Evolutionary conservation across 1,284 basidiomycete genomes (phyloP), one percentile per base, ranked within the genome.

Genomic region (Gyrodon tennesseensis): DNA sequence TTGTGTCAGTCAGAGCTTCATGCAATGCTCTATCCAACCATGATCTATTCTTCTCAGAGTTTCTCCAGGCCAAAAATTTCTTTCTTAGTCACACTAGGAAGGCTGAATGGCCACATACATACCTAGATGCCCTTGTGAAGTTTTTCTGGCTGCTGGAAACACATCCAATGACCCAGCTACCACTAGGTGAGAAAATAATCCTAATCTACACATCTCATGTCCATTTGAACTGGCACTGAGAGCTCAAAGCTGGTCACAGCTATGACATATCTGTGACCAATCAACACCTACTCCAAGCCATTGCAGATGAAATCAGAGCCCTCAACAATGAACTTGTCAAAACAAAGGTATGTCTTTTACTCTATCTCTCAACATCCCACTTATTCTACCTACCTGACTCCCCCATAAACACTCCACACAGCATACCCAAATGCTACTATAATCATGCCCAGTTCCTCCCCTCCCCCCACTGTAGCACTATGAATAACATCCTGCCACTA

Each of bases 41-140:
- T 0, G 8, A 60, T 0, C 58, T 66, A 1, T 15, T 41, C 3
- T 62, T 60, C 23, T 8, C 21, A 0, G 44, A 66, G 3, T 61
- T 66, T 5, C 48, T 61, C 2, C 12, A 23, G 0, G 64, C 29
- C 13, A 66, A 65, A 54, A 66, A 57, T 13, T 2, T 15, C 3
- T 56, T 52, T 21, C 63, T 65, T 0, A 2, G 60, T 1, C 3
- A 60, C 2, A 13, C 46, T 9, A 27, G 16, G 18, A 52, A 60
- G 6, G 56, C 46, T 0, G 25, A 48, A 0, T 65, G 64, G 64
- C 37, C 29, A 9, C 1, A n/a, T 3, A 7, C 2, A 3, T 37
- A 52, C 41, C 18, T 58, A 0, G n/a, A 54, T 3, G n/a, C 51
- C 9, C 34, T 62, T 0, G 27, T 49, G 9, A 62, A 39, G 40